Evolutionary conservation across 257 asterid species (phyloP), one percentile per base, ranked within the genome.

Genomic region (Ocimum tenuiflorum): DNA sequence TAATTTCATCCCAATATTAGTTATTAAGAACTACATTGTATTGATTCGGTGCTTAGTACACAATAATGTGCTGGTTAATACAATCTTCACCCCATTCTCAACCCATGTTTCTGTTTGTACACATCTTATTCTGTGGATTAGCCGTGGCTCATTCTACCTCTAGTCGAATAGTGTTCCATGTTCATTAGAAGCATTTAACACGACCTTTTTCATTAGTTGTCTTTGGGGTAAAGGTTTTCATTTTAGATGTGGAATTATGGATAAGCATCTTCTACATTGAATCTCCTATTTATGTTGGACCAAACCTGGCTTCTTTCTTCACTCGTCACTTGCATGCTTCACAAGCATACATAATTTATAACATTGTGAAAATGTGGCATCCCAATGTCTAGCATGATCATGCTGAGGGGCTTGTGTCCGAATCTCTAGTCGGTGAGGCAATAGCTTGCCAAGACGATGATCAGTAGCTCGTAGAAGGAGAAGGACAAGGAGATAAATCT

Each of bases 1-100:
- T 42, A 36, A 15, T 8, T 38, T 65, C 50, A 29, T 60, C 68
- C 43, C 10, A 7, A n/a, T 54, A 35, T 22, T 72, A 39, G 69
- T 18, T 31, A 9, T 23, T 18, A 65, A 33, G 39, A 14, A 12
- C 8, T 48, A 9, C 19, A 41, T 15, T 55, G 33, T 19, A 33
- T 24, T 31, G 45, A 14, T 55, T 55, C 52, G 33, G 20, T 19
- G 29, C 57, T 8, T 2, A 24, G 14, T 7, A 17, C 27, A 3
- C 47, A 6, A 42, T 18, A 42, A 14, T 63, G 6, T 27, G 4
- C 4, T 11, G 18, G 41, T 56, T 38, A 48, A 24, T 45, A 42
- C n/a, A 49, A 36, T 6, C 39, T 22, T 38, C 36, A 22, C 11
- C 62, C 10, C 2, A 8, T 31, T 17, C 33, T 8, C 10, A 22